A percentile compares a stretch with the other conserved stretches of the same genome.
Conservation (phyloP, 2,329 filamentous ascomycete species). For the Pestalotiopsis fici region DNA sequence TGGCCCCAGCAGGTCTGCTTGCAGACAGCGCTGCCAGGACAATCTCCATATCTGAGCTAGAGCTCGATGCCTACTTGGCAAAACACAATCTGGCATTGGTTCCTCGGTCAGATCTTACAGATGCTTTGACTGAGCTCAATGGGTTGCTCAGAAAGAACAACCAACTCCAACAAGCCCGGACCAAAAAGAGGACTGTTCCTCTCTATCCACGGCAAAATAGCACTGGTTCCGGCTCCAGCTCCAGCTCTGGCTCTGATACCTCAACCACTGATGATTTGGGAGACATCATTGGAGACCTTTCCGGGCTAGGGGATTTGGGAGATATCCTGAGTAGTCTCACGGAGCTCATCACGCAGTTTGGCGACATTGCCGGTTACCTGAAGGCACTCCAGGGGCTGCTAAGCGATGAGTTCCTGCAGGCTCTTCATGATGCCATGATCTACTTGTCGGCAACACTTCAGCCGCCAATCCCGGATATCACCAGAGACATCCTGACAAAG, state of each 20-base stretch:
- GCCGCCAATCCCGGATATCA: slow-evolving; percentile 33
- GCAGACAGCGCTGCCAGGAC: slow-evolving; percentile 23
- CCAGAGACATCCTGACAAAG: slow-evolving; percentile 26
- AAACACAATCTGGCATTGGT: slow-evolving; percentile 46
- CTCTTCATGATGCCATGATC: slow-evolving; percentile 40
- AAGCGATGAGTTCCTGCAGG: slow-evolving; percentile 39
- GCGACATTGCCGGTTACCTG: slow-evolving; percentile 27
- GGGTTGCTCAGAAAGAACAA: slow-evolving; percentile 37
- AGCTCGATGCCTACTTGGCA: slow-evolving; percentile 40
- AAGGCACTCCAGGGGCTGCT: slow-evolving; percentile 32
- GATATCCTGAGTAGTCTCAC: slow-evolving; percentile 23
- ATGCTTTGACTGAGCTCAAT: slow-evolving; percentile 43
- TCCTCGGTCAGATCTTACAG: slow-evolving; percentile 46
- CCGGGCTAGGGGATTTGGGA: slow-evolving; percentile 26
- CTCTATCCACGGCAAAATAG: slow-evolving; percentile 27
- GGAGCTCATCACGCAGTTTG: slow-evolving; percentile 23
- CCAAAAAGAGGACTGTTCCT: slow-evolving; percentile 8
- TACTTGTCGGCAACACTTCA: slow-evolving; percentile 38
- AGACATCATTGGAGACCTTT: slow-evolving; percentile 11
- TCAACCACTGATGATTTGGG: slow-evolving; percentile 13
- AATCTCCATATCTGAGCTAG: slow-evolving; percentile 32
- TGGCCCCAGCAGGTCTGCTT: slow-evolving; percentile 34
- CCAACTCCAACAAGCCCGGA: slow-evolving; percentile 12
- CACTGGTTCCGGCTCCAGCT: slow-evolving; percentile 16
- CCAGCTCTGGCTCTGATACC: slow-evolving; percentile 12